These are phyloP conservation scores for Plasmodium relictum DNA, from an alignment of 169 alveolate genomes.

Conservation along the genomic window DNA sequence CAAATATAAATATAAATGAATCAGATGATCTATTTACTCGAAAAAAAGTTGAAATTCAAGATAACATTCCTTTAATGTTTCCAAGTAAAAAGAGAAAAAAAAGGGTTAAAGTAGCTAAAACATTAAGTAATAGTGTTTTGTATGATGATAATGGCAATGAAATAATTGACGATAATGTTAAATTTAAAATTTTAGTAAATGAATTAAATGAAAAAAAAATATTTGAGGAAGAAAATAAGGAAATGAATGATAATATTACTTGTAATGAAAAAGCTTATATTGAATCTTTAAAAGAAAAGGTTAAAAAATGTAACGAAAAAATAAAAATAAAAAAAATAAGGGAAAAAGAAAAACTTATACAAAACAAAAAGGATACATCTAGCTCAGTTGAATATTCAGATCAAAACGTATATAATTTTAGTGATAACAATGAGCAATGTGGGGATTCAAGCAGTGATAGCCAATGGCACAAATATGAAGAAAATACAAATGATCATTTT, in stretches of 20 bases:
- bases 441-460: not conserved
- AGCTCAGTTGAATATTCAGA: constrained; percentile 11
- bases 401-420: not conserved
- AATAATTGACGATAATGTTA: constrained; percentile 50
- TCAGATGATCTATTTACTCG: constrained; percentile 40
- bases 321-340: constrained; percentile 39
- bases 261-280: constrained; percentile 31
- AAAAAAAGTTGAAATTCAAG: constrained; percentile 40
- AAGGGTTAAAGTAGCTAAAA: constrained; percentile 59
- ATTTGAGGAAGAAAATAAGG: not conserved
- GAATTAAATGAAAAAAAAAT: constrained; percentile 34
- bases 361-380: not conserved
- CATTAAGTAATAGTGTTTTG: constrained; percentile 43
- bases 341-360: constrained; percentile 8
- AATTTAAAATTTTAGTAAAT: constrained; percentile 55
- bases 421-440: constrained; percentile 11
- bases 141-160: constrained; percentile 73
- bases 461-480: constrained; percentile 11
- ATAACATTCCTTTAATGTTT: constrained; percentile 24
- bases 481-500: not conserved
- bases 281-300: constrained; percentile 44
- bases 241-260: not conserved
- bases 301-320: constrained; percentile 44
- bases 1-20: constrained; percentile 7
- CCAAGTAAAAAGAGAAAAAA: constrained; percentile 62